These are phyloP conservation scores for Apiospora aurea DNA, from an alignment of 2,329 filamentous ascomycete genomes.

Conservation along the genomic window DNA sequence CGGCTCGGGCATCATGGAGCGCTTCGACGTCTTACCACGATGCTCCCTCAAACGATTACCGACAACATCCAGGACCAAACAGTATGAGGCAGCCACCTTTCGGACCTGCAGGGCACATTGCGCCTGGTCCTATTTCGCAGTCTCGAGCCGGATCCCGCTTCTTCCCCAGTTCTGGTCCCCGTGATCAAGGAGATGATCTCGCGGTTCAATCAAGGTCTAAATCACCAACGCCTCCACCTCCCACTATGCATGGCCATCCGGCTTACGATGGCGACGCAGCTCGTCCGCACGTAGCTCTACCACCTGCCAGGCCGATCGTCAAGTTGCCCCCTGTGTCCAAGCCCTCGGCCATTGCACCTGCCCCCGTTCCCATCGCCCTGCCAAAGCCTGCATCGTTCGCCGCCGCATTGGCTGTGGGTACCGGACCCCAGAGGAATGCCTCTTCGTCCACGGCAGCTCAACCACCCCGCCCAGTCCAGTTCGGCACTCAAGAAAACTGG, in stretches of 20 bases:
- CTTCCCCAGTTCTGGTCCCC: slow-evolving; percentile 59
- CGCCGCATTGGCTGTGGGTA: slow-evolving; percentile 43
- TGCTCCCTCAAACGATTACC: slow-evolving; percentile 27
- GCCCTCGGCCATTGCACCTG: neutral
- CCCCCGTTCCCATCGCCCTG: slow-evolving; percentile 43
- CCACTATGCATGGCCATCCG: slow-evolving; percentile 73
- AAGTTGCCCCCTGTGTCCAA: slow-evolving; percentile 69
- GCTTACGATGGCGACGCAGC: slow-evolving; percentile 72
- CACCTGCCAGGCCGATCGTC: slow-evolving; percentile 76
- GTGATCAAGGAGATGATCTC: slow-evolving; percentile 54
- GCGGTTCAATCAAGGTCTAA: slow-evolving; percentile 47
- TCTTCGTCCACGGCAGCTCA: neutral
- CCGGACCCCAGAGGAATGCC: slow-evolving; percentile 28
- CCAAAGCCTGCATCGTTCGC: slow-evolving; percentile 50
- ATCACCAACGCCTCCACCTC: slow-evolving; percentile 76
- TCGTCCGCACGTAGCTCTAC: slow-evolving; percentile 74
- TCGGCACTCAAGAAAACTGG: slow-evolving; percentile 61
- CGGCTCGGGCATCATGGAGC: neutral
- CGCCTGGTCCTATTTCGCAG: slow-evolving; percentile 42
- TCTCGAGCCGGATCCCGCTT: slow-evolving; percentile 64
- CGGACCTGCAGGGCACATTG: slow-evolving; percentile 29
- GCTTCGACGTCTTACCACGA: neutral
- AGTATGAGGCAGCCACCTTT: slow-evolving; percentile 30
- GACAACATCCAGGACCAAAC: slow-evolving; percentile 31
- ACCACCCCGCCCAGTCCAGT: slow-evolving; percentile 35